These are phyloP conservation scores for Sonneratia alba DNA, from an alignment of 345 rosid genomes.

Conservation along the genomic window DNA sequence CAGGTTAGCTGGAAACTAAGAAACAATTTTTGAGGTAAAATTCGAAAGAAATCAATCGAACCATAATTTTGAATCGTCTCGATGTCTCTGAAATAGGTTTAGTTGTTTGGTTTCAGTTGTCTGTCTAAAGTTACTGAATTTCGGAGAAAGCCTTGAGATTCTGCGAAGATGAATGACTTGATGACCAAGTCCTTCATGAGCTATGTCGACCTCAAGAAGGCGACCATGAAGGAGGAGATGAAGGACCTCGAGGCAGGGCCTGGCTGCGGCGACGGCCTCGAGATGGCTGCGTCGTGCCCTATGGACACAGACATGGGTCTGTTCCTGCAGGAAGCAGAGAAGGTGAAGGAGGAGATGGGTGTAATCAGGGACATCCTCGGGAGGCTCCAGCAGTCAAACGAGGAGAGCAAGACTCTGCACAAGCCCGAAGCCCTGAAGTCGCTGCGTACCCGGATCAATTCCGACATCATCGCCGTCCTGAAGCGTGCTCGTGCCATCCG, in stretches of 20 bases:
- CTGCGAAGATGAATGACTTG: constrained; percentile 68
- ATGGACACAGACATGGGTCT: constrained; percentile 63
- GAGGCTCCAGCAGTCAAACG: constrained; percentile 58
- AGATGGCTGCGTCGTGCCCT: constrained; percentile 40
- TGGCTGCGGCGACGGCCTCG: constrained; percentile 34
- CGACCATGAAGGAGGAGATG: constrained; percentile 80
- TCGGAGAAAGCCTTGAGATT: background rate
- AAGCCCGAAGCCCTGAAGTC: constrained; percentile 63
- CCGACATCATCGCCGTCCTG: constrained; percentile 51
- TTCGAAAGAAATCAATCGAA: background rate
- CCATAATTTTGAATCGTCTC: too few species aligned
- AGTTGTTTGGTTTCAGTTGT: background rate
- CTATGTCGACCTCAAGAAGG: constrained; percentile 85
- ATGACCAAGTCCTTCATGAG: constrained; percentile 94
- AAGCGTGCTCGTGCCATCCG: constrained; percentile 52
- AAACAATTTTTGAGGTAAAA: background rate
- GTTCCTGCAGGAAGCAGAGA: constrained; percentile 89
- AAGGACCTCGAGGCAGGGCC: constrained; percentile 84
- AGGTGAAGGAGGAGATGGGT: constrained; percentile 72
- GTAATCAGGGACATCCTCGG: constrained; percentile 49
- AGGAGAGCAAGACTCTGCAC: constrained; percentile 76
- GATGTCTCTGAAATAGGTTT: background rate
- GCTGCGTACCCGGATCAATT: constrained; percentile 54
- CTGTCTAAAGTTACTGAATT: background rate
- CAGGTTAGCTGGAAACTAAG: background rate